Conservation (phyloP, 257 asterid genomes). For the Salvia rosmarinus region DNA sequence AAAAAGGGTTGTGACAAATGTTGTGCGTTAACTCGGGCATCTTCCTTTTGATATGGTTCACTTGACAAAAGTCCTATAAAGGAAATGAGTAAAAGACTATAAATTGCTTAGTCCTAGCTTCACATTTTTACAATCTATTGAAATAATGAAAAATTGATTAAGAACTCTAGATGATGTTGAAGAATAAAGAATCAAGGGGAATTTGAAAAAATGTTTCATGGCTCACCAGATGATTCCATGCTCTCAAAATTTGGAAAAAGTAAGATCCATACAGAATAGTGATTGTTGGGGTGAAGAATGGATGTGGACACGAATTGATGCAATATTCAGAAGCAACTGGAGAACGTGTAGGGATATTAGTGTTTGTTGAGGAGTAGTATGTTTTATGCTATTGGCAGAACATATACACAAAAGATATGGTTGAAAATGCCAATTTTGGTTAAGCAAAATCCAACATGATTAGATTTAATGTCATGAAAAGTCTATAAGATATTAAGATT, state of each 20-base stretch:
- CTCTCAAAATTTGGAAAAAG: slow-evolving; percentile 32
- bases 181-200: slow-evolving; percentile 10
- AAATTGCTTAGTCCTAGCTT: slow-evolving; percentile 14
- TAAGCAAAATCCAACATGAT: too few relatives aligned
- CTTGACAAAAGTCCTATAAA: slow-evolving; percentile 18
- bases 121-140: background rate
- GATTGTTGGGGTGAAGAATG: too few relatives aligned
- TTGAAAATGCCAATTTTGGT: too few relatives aligned
- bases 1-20: background rate
- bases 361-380: too few relatives aligned
- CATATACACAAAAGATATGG: too few relatives aligned
- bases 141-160: slow-evolving; percentile 13
- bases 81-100: slow-evolving; percentile 12
- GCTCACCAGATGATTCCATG: slow-evolving; percentile 58
- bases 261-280: too few relatives aligned
- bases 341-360: too few relatives aligned
- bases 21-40: slow-evolving; percentile 23
- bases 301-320: too few relatives aligned
- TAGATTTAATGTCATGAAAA: too few relatives aligned
- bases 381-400: too few relatives aligned
- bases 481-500: too few relatives aligned
- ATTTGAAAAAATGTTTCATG: background rate
- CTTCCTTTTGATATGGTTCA: slow-evolving; percentile 9
- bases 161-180: slow-evolving; percentile 9
- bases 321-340: too few relatives aligned